Conservation (phyloP, 192 early-diverging fungal genomes). For the Chytriomyces sp. region DNA sequence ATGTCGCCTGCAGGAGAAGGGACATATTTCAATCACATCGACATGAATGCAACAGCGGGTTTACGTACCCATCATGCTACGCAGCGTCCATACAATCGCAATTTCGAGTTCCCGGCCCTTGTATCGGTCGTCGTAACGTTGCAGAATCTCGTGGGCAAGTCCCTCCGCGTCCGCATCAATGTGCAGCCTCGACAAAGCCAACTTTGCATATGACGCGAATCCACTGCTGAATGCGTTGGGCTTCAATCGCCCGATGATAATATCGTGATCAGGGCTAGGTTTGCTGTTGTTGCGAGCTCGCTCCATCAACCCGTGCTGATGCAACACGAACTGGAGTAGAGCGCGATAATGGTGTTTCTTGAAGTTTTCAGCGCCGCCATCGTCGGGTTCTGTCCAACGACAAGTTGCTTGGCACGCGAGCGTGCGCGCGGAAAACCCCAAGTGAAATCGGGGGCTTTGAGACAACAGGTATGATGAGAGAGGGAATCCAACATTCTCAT, state of each 20-base stretch:
- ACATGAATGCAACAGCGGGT: no score
- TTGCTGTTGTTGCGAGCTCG: slow-evolving; percentile 15
- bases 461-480: slow-evolving; percentile 17
- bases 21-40: no score
- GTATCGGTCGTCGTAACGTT: slow-evolving; percentile 35
- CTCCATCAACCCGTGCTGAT: slow-evolving; percentile 28
- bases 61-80: slow-evolving; percentile 74
- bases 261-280: slow-evolving; percentile 8
- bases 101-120: slow-evolving; percentile 55
- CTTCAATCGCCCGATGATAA: slow-evolving; percentile 36
- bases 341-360: slow-evolving; percentile 74
- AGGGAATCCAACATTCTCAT: slow-evolving; percentile 20
- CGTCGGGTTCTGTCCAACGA: slow-evolving; percentile 66
- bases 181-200: slow-evolving; percentile 62
- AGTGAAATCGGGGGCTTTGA: slow-evolving; percentile 25
- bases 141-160: slow-evolving; percentile 42
- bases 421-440: slow-evolving; percentile 47
- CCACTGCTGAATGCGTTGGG: slow-evolving; percentile 28
- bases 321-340: slow-evolving; percentile 62
- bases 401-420: slow-evolving; percentile 71
- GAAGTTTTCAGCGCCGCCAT: slow-evolving; percentile 48
- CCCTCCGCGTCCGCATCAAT: slow-evolving; percentile 11
- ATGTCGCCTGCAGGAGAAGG: no score
- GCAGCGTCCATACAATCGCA: slow-evolving; percentile 80
- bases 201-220: slow-evolving; percentile 39